These are phyloP conservation scores for Ogataea trehalophila DNA, from an alignment of 805 yeast genomes.

Conservation along the genomic window DNA sequence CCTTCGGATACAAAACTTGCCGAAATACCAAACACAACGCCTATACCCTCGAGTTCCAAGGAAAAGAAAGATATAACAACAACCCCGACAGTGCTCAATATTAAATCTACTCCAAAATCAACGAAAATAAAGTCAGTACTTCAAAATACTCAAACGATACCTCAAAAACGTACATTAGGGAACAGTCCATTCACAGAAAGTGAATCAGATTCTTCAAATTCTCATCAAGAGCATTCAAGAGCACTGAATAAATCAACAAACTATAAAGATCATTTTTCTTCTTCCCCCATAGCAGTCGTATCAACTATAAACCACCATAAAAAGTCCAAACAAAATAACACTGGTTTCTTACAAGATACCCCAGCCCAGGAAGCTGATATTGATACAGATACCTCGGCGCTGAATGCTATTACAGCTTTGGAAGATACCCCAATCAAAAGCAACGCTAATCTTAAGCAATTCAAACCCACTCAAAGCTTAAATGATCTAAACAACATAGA, in stretches of 20 bases:
- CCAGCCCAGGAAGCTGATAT: not conserved
- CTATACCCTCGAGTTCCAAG: no score
- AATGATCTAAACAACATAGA: no score
- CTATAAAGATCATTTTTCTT: slow-evolving; percentile 21
- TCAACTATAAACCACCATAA: not conserved
- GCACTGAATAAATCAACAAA: slow-evolving; percentile 19
- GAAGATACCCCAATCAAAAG: not conserved
- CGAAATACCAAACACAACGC: no score
- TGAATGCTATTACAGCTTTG: not conserved
- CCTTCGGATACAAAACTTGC: no score
- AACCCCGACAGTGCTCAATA: no score
- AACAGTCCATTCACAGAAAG: slow-evolving; percentile 6
- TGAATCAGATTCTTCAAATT: not conserved
- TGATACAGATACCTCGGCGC: slow-evolving; percentile 6
- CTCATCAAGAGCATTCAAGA: slow-evolving; percentile 18
- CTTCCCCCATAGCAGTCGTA: slow-evolving; percentile 11
- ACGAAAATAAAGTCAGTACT: slow-evolving; percentile 2
- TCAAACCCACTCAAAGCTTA: no score
- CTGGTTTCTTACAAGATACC: not conserved
- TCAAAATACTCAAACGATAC: slow-evolving; percentile 8
- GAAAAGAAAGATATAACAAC: no score
- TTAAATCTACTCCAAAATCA: no score
- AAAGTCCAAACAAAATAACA: not conserved
- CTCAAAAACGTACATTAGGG: slow-evolving; percentile 13
- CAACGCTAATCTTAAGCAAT: not conserved